Evolutionary conservation across 1,284 basidiomycete species (phyloP).

Genomic region (Stygiomarasmius scandens): DNA sequence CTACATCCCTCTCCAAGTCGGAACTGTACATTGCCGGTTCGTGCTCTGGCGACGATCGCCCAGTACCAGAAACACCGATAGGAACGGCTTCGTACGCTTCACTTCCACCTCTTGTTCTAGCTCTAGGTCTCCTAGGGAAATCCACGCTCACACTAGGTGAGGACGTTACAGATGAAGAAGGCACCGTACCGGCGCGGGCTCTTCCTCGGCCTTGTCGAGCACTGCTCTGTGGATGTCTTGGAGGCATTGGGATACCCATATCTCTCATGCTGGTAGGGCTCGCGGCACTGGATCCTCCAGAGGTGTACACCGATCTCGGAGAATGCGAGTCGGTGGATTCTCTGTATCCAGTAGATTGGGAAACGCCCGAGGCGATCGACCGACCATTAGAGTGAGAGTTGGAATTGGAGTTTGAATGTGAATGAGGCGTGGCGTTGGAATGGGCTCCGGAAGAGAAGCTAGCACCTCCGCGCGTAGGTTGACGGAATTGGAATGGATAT

Average conservation of each 20-base stretch:
- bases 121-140: slow-evolving; percentile 38
- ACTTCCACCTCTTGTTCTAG: slow-evolving; percentile 49
- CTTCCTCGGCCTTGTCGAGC: slow-evolving; percentile 53
- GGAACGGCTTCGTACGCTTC: slow-evolving; percentile 35
- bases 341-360: slow-evolving; percentile 60
- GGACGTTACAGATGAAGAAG: slow-evolving; percentile 36
- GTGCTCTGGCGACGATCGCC: slow-evolving; percentile 32
- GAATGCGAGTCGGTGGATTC: slow-evolving; percentile 58
- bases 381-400: slow-evolving; percentile 35
- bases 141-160: slow-evolving; percentile 48
- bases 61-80: slow-evolving; percentile 28
- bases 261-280: slow-evolving; percentile 38
- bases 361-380: slow-evolving; percentile 44
- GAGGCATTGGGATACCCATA: slow-evolving; percentile 70
- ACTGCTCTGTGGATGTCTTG: slow-evolving; percentile 44
- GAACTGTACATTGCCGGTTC: slow-evolving; percentile 34
- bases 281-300: slow-evolving; percentile 23
- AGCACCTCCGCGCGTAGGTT: slow-evolving; percentile 46
- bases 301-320: slow-evolving; percentile 34
- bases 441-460: slow-evolving; percentile 44
- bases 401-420: slow-evolving; percentile 32
- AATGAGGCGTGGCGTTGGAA: slow-evolving; percentile 22
- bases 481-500: slow-evolving; percentile 71
- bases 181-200: slow-evolving; percentile 53
- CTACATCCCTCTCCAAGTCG: slow-evolving; percentile 32